phyloP scores from a whole-genome alignment of 148 eudicot genomes.

The Spergularia marina region DNA sequence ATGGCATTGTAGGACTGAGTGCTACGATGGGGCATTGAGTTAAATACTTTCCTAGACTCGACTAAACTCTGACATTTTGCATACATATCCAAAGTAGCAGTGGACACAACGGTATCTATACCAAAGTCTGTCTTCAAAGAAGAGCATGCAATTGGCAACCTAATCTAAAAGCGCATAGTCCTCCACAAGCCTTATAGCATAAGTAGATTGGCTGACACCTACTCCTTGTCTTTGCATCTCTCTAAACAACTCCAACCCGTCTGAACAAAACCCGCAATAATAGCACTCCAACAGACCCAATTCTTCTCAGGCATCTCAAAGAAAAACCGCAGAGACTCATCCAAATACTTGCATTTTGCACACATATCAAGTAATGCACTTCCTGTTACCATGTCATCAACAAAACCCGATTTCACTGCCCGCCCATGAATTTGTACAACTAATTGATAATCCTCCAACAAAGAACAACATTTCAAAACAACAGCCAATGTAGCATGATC shows the following conservation, averaged over 20 bases:
- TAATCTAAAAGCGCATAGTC: constrained; percentile 43
- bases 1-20: constrained; percentile 78
- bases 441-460: constrained; percentile 39
- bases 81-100: constrained; percentile 93
- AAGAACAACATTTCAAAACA: constrained; percentile 63
- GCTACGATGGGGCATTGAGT: constrained; percentile 45
- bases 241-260: constrained; percentile 62
- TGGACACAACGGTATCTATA: constrained; percentile 63
- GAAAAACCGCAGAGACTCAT: constrained; percentile 56
- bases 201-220: constrained; percentile 81
- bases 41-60: constrained; percentile 68
- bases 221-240: constrained; percentile 77
- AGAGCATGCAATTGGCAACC: constrained; percentile 89
- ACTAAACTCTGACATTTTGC: constrained; percentile 58
- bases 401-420: constrained; percentile 60
- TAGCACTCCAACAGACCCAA: constrained; percentile 90
- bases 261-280: constrained; percentile 79
- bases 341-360: constrained; percentile 68
- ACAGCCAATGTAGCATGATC: constrained; percentile 76
- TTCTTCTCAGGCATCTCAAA: constrained; percentile 63
- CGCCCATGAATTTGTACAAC: constrained; percentile 74
- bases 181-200: constrained; percentile 90
- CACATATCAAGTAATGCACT: constrained; percentile 86
- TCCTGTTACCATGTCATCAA: constrained; percentile 68
- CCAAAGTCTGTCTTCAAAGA: constrained; percentile 65